Percentiles rank a stretch among this genome's conserved stretches.
These are phyloP conservation scores for Suillus alpinus DNA, from an alignment of 768 basidiomycete genomes.

Conservation along the genomic window DNA sequence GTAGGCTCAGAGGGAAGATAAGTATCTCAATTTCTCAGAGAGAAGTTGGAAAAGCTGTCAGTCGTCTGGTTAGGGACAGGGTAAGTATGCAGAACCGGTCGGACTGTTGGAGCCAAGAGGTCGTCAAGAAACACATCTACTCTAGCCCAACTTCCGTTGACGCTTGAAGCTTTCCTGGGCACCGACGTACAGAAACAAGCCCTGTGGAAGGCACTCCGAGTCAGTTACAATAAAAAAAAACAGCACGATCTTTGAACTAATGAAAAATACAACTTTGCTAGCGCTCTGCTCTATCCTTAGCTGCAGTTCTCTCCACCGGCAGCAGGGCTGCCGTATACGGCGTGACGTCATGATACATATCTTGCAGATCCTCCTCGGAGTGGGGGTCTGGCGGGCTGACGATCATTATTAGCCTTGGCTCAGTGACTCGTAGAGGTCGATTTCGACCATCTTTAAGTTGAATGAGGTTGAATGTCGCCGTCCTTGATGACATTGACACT, in stretches of 20 bases:
- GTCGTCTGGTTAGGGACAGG: not conserved
- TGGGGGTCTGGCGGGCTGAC: conserved; percentile 19
- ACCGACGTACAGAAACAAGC: not conserved
- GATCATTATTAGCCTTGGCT: conserved; percentile 28
- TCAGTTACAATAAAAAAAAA: not conserved
- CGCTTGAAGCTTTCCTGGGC: not conserved
- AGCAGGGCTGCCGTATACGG: conserved; percentile 33
- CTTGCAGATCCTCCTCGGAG: conserved; percentile 40
- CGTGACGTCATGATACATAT: conserved; percentile 40
- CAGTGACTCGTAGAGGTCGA: conserved; percentile 30
- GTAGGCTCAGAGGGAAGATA: not conserved
- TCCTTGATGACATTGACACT: not conserved
- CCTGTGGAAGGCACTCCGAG: not conserved
- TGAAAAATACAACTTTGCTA: conserved; percentile 24
- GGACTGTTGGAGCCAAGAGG: not conserved
- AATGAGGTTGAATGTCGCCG: too few relatives aligned
- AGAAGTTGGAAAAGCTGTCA: not conserved
- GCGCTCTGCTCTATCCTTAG: conserved; percentile 37
- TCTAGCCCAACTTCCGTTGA: not conserved
- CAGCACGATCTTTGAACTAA: not conserved
- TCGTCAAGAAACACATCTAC: not conserved
- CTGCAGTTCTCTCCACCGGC: conserved; percentile 30
- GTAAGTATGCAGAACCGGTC: too few relatives aligned
- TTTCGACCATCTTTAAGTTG: not conserved
- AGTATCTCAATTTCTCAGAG: not conserved